Evolutionary conservation across 306 rosid genomes (phyloP), one percentile per base, ranked within the genome.

Genomic region (Hylodesmum podocarpum): DNA sequence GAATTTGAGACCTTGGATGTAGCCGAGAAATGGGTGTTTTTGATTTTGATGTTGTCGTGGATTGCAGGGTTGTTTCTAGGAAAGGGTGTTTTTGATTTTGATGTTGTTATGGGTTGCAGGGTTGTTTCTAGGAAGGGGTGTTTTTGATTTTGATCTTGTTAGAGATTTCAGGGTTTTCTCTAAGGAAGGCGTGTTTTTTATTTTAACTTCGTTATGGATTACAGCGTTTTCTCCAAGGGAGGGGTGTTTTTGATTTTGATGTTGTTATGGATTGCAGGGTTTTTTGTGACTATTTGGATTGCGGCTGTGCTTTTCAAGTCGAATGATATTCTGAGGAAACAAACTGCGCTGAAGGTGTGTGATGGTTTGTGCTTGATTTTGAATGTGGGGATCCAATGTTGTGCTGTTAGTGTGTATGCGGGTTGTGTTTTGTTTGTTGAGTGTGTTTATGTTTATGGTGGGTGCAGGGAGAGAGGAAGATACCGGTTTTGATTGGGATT

Each of bases 381-480:
- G 61, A 54, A 8, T 47, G 25, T 33, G 36, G 31, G 10, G 54
- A 63, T 46, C 40, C 44, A 37, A 22, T 46, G 10, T 61, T 4
- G 11, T 80, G 66, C 51, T 66, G 22, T 59, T 41, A 8, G 27
- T 68, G 8, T 41, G 15, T 14, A 19, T 3, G 21, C n/a, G 27
- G 27, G 64, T 18, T 49, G 24, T 16, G 4, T 18, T 33, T 34
- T 61, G 73, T 36, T 82, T 84, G 39, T 46, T 79, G 6, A 69
- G 66, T 3, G 21, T 62, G 25, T 66, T 27, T 22, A 25, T 57
- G 22, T 66, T 75, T 33, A 82, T 84, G 82, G 61, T 61, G 87
- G 80, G 74, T 87, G 87, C 92, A 95, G 99, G 99, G 99, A 66
- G 99, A 95, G 87, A 95, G 99, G 84, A 95, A 89, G 77, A 67